Base-by-base conservation (phyloP, 345 rosid species). In the Boechera stricta region DNA sequence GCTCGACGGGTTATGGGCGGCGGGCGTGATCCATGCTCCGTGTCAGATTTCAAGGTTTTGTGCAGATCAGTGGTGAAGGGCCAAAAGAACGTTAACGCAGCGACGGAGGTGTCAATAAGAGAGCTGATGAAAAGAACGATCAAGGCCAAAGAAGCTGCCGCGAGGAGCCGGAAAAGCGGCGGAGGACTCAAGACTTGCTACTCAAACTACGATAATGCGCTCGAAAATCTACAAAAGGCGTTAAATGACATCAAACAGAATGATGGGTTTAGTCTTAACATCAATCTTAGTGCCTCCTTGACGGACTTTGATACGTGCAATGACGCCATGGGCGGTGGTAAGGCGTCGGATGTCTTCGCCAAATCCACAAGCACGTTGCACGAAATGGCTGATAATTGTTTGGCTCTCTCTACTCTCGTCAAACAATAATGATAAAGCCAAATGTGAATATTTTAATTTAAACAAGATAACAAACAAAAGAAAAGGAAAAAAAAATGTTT, bases 61-160 rank as follows among this genome's bases (percentile, higher is more conserved):
- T 84, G 84, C 71, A 79, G 67, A 64, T 36, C 77, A 41, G 82
- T 57, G 4, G 75, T 71, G 31, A 77, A 83, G 6, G 81, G 82
- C 10, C 49, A 65, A 45, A 67, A 16, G 28, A 68, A 80, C 9
- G 80, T 75, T 18, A 66, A 18, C 26, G 51, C 64, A n/a, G 86
- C 86, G 0, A 77, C 80, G 24, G 79, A 61, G 47, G 71, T 62
- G 4, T 77, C 82, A 10, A 82, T 82, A 59, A 76, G 71, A 21
- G 59, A 49, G 38, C 9, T 73, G 64, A 72, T 80, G 59, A 13
- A 13, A 28, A 39, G 69, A 18, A 70, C 79, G 2, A 56, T 39
- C 16, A 15, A 41, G 26, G 72, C 77, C 0, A 66, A 72, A 38
- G 12, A 32, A 51, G 58, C 18, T 0, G 73, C 73, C 4, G 39